Conservation (phyloP, 2,329 filamentous ascomycete species). For the Diaporthe sp. region DNA sequence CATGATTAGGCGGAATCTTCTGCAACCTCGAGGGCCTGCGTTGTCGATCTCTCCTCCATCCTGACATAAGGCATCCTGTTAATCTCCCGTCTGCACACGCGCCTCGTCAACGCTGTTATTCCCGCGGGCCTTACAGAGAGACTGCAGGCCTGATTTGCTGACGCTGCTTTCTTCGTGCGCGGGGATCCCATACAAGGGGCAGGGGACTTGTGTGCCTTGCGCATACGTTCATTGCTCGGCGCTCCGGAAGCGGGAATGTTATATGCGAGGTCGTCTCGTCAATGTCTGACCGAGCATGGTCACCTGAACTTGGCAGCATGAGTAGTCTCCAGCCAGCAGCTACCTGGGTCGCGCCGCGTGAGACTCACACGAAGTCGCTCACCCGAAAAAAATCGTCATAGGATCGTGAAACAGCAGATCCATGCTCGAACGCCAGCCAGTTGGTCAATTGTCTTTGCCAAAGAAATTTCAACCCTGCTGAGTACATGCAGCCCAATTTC, state of each 20-base stretch:
- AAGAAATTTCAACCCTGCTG: neutral
- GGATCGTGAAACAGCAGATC: neutral
- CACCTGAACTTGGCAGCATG: neutral
- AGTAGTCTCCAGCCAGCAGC: neutral
- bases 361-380: too few relatives aligned
- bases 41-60: conserved; percentile 21
- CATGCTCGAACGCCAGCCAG: neutral
- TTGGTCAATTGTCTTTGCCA: too few relatives aligned
- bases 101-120: neutral
- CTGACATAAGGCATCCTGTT: conserved; percentile 12
- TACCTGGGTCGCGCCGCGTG: neutral
- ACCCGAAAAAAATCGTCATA: neutral
- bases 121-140: conserved; percentile 1
- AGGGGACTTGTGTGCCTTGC: neutral
- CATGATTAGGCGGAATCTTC: neutral
- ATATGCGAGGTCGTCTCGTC: neutral
- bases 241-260: neutral
- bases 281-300: neutral
- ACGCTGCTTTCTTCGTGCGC: neutral
- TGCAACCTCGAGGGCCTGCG: conserved; percentile 16
- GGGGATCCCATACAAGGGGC: neutral
- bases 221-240: neutral
- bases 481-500: neutral
- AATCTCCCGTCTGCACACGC: conserved; percentile 17
- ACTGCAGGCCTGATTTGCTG: conserved; percentile 28